These are phyloP conservation scores for Vitis vinifera DNA, from an alignment of 164 flowering plant genomes.

Conservation along the genomic window ASM3070453v1 NC_081805.1:7184001-7184500, in stretches of 20 bases:
- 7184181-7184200: too few relatives aligned
- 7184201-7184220: not conserved
- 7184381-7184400: conserved; percentile 19
- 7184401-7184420: conserved; percentile 16
- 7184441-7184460: conserved; percentile 36
- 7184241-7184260: conserved; percentile 70
- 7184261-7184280: conserved; percentile 15
- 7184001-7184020: too few relatives aligned
- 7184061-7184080: too few relatives aligned
- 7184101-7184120: too few relatives aligned
- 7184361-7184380: conserved; percentile 22
- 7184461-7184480: not conserved
- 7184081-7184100: too few relatives aligned
- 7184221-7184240: conserved; percentile 40
- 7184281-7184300: not conserved
- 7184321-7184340: conserved; percentile 18
- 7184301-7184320: conserved; percentile 21
- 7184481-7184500: conserved; percentile 18
- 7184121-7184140: too few relatives aligned
- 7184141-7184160: not conserved
- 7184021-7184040: too few relatives aligned
- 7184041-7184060: too few relatives aligned
- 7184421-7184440: conserved; percentile 32
- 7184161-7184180: too few relatives aligned
- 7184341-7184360: conserved; percentile 1